A percentile compares a stretch with the other conserved stretches of the same genome.
Conservation (phyloP, 805 yeast species). For the Blastobotrys muscicola region DNA sequence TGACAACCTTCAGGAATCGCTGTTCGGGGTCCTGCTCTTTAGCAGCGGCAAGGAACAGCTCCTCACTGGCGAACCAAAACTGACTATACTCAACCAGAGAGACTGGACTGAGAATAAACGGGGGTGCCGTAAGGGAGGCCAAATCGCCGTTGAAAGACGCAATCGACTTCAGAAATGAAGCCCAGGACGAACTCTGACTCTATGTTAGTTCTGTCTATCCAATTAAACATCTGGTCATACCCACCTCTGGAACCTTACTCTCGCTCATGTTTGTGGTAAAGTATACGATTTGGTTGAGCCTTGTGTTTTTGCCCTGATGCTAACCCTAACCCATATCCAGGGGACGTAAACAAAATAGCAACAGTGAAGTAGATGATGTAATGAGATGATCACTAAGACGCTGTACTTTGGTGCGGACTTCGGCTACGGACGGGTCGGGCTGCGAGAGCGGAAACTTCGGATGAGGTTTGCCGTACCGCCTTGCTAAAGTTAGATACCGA, state of each 20-base stretch:
- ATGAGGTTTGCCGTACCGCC: too few relatives aligned
- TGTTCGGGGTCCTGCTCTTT: constrained; percentile 37
- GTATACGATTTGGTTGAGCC: too few relatives aligned
- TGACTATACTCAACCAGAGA: constrained; percentile 87
- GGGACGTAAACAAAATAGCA: too few relatives aligned
- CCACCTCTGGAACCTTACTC: constrained; percentile 16
- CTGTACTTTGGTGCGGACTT: too few relatives aligned
- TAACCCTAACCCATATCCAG: too few relatives aligned
- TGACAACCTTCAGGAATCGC: constrained; percentile 72
- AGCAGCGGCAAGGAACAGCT: constrained; percentile 64
- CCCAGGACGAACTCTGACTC: constrained; percentile 49
- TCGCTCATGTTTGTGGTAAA: constrained; percentile 6
- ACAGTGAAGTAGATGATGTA: too few relatives aligned
- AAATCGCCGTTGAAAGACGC: constrained; percentile 91
- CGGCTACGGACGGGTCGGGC: too few relatives aligned
- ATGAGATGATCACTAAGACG: too few relatives aligned
- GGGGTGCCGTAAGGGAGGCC: constrained; percentile 93
- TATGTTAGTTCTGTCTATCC: neutral
- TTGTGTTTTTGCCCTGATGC: too few relatives aligned
- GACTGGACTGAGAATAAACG: constrained; percentile 85
- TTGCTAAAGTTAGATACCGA: too few relatives aligned
- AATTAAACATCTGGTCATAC: neutral
- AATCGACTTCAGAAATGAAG: constrained; percentile 79
- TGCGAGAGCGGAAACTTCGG: too few relatives aligned
- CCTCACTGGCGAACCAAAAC: constrained; percentile 93